phyloP scores from a whole-genome alignment of 1,284 basidiomycete species.

The Pseudozyma pruni region DNA sequence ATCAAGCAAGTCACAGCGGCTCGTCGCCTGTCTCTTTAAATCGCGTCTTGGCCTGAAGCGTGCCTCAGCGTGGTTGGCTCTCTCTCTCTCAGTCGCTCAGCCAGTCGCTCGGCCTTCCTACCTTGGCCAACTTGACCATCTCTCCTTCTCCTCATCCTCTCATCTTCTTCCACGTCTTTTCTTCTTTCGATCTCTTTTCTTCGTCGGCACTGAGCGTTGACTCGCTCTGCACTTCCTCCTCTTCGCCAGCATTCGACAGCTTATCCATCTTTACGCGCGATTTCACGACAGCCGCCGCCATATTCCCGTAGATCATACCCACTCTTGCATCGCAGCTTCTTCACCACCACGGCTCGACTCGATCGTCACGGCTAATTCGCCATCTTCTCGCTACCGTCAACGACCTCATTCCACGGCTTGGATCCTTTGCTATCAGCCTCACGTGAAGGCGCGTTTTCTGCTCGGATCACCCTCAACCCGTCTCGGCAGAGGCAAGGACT shows the following conservation, averaged over 20 bases:
- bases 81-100: background rate
- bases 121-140: background rate
- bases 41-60: background rate
- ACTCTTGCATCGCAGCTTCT: background rate
- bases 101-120: background rate
- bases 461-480: too few relatives aligned
- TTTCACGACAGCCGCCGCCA: background rate
- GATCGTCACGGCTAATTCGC: too few relatives aligned
- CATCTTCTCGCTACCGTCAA: too few relatives aligned
- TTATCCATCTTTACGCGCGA: background rate
- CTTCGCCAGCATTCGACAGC: conserved; percentile 3
- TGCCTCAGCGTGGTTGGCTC: background rate
- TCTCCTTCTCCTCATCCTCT: conserved; percentile 2
- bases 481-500: too few relatives aligned
- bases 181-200: background rate
- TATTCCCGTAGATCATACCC: conserved; percentile 3
- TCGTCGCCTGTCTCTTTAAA: background rate
- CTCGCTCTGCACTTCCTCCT: background rate
- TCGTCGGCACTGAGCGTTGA: conserved; percentile 5
- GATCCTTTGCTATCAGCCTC: too few relatives aligned
- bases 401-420: too few relatives aligned
- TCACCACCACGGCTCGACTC: background rate
- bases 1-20: too few relatives aligned
- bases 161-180: conserved; percentile 1
- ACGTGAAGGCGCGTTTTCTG: too few relatives aligned